Evolutionary conservation across 192 early-diverging fungal species (phyloP).

Genomic region (Backusella morwellensis): DNA sequence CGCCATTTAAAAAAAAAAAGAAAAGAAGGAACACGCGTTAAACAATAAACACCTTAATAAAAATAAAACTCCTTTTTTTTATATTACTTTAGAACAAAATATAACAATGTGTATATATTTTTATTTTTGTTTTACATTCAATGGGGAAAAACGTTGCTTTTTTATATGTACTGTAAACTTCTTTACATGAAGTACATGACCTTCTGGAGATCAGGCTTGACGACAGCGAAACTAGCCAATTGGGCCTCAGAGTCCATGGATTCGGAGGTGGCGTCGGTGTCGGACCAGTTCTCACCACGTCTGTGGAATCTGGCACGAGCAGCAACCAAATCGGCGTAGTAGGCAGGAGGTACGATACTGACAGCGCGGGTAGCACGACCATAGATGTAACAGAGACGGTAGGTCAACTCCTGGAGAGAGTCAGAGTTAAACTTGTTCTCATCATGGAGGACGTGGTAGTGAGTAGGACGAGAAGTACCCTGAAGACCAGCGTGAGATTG

Average conservation of each 20-base stretch:
- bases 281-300: slow-evolving; percentile 51
- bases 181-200: slow-evolving; percentile 50
- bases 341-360: slow-evolving; percentile 85
- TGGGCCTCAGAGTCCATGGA: slow-evolving; percentile 29
- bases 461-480: slow-evolving; percentile 89
- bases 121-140: not conserved
- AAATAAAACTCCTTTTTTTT: not conserved
- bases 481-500: slow-evolving; percentile 90
- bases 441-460: slow-evolving; percentile 88
- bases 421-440: slow-evolving; percentile 85
- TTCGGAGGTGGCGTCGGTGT: slow-evolving; percentile 37
- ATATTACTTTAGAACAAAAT: not conserved
- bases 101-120: not conserved
- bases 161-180: not conserved
- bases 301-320: slow-evolving; percentile 86
- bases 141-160: not conserved
- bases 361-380: slow-evolving; percentile 87
- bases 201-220: slow-evolving; percentile 44
- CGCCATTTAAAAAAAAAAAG: too few species aligned
- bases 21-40: too few species aligned
- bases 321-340: slow-evolving; percentile 93
- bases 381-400: slow-evolving; percentile 89
- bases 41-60: not conserved
- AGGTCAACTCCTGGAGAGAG: slow-evolving; percentile 82
- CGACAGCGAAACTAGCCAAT: slow-evolving; percentile 31